These are phyloP conservation scores for Mycena indigotica DNA, from an alignment of 768 basidiomycete genomes.

Conservation along the genomic window DNA sequence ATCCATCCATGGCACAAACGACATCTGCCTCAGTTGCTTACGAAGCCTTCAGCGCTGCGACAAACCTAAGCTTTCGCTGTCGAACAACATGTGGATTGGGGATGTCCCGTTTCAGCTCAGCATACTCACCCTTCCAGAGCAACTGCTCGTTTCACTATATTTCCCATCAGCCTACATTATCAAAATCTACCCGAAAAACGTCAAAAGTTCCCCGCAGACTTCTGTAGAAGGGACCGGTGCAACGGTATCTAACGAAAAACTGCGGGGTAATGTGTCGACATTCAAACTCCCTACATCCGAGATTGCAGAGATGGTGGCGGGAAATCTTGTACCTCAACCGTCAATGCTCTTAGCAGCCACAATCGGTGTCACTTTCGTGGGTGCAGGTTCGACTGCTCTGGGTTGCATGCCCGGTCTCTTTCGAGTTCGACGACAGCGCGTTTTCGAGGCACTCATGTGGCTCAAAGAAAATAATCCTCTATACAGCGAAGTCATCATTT, in stretches of 20 bases:
- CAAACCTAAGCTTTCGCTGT: neutral
- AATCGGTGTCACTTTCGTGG: constrained; percentile 34
- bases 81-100: constrained; percentile 32
- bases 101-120: constrained; percentile 19
- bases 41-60: neutral
- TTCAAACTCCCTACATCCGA: constrained; percentile 19
- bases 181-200: constrained; percentile 28
- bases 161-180: constrained; percentile 26
- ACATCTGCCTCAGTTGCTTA: neutral
- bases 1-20: neutral
- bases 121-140: constrained; percentile 27
- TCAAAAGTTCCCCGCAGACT: neutral
- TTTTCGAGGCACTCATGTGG: constrained; percentile 33
- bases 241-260: no score
- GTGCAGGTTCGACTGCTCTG: constrained; percentile 24
- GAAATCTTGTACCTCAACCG: constrained; percentile 23
- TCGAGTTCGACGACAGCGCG: constrained; percentile 18
- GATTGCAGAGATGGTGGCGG: constrained; percentile 22
- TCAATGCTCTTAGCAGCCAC: constrained; percentile 19
- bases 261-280: constrained; percentile 27
- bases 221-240: neutral
- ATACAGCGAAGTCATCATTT: constrained; percentile 29
- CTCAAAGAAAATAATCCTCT: constrained; percentile 32
- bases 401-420: constrained; percentile 25
- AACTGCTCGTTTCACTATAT: constrained; percentile 24